Evolutionary conservation across 495 filamentous ascomycete species (phyloP).

Genomic region (Eremomyces bilateralis): DNA sequence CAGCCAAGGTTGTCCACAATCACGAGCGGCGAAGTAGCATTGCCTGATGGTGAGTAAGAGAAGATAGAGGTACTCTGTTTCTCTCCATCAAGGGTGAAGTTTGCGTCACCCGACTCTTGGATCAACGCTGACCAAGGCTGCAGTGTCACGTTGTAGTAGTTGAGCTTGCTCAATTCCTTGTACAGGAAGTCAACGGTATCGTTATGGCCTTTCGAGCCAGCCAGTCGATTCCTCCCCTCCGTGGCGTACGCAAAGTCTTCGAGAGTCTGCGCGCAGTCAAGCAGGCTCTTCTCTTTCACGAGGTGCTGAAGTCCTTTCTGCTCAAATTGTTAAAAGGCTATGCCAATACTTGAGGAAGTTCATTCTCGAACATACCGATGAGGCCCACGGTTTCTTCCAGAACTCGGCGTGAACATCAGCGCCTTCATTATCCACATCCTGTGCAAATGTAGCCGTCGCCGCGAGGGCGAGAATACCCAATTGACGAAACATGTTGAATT

Average conservation of each 20-base stretch:
- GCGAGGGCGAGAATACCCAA: too few relatives aligned
- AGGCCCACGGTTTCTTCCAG: too few relatives aligned
- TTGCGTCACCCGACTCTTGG: slow-evolving; percentile 12
- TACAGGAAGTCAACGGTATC: slow-evolving; percentile 41
- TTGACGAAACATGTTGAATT: too few relatives aligned
- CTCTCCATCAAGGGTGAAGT: slow-evolving; percentile 16
- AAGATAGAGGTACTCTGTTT: slow-evolving; percentile 16
- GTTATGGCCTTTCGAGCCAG: slow-evolving; percentile 38
- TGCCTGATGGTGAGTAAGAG: slow-evolving; percentile 27
- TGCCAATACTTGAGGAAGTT: too few relatives aligned
- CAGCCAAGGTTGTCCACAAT: slow-evolving; percentile 35
- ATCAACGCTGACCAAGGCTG: slow-evolving; percentile 29
- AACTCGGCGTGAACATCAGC: too few relatives aligned
- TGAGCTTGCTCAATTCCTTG: slow-evolving; percentile 23
- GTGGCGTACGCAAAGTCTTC: slow-evolving; percentile 26
- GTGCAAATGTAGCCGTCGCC: too few relatives aligned
- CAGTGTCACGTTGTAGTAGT: slow-evolving; percentile 38
- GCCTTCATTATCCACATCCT: too few relatives aligned
- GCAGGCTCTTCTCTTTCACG: slow-evolving; percentile 16
- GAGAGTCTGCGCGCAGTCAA: slow-evolving; percentile 20
- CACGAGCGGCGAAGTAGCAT: slow-evolving; percentile 24
- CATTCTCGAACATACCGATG: too few relatives aligned
- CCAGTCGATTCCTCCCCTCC: slow-evolving; percentile 31
- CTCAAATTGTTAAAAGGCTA: too few relatives aligned
- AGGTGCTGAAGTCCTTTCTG: too few relatives aligned